A percentile compares a stretch with the other conserved stretches of the same genome.
phyloP scores from a whole-genome alignment of 1,284 basidiomycete species.

The Wolfiporia cocos region DNA sequence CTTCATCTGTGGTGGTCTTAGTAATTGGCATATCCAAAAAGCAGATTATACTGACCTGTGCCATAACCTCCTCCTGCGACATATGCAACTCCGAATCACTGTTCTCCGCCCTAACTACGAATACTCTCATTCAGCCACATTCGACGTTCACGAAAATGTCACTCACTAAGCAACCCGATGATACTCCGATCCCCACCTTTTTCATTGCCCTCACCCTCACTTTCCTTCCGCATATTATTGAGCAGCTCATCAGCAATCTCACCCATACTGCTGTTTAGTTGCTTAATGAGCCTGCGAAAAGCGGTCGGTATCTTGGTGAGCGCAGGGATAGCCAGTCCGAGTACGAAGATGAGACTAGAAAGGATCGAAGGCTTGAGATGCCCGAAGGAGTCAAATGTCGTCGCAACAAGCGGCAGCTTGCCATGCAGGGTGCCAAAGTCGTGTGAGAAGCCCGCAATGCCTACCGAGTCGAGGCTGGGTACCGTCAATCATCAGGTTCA shows the following conservation, averaged over 20 bases:
- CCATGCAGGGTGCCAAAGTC: constrained; percentile 50
- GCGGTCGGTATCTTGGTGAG: constrained; percentile 36
- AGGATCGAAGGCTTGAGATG: constrained; percentile 17
- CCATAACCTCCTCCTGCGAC: constrained; percentile 62
- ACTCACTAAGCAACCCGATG: constrained; percentile 46
- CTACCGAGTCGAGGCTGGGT: constrained; percentile 55
- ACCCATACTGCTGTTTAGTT: constrained; percentile 34
- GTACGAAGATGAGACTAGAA: constrained; percentile 29
- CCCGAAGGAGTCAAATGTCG: constrained; percentile 40
- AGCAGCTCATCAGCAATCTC: constrained; percentile 43
- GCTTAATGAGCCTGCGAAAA: constrained; percentile 27
- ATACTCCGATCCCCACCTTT: constrained; percentile 42
- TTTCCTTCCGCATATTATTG: constrained; percentile 35
- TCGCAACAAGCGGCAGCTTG: constrained; percentile 35
- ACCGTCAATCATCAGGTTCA: too few species aligned
- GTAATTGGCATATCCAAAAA: not conserved
- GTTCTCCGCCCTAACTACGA: constrained; percentile 46
- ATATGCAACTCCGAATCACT: constrained; percentile 37
- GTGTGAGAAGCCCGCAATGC: constrained; percentile 52
- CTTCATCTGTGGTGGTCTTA: constrained; percentile 25
- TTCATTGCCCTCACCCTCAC: constrained; percentile 28
- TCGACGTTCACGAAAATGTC: not conserved
- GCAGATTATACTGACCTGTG: constrained; percentile 32
- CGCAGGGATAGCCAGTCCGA: constrained; percentile 36
- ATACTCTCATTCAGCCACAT: not conserved